Base-by-base conservation (phyloP, 371 early-diverging fungal genomes). In the Dinochytrium kinnereticum region DNA sequence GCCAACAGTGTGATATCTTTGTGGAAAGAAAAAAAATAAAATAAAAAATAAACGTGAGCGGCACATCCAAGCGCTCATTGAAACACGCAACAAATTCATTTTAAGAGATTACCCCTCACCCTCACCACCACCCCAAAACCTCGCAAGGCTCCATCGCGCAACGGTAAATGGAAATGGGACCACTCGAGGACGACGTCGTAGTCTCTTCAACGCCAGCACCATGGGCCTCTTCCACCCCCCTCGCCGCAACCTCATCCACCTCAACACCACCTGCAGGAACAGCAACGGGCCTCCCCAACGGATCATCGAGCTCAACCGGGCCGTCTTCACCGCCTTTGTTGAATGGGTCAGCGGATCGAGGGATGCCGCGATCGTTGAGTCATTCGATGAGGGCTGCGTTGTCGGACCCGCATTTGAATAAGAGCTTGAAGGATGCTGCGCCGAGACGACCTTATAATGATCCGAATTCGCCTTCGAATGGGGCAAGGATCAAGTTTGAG, bases 351-450 rank as follows among this genome's bases (percentile, higher is more conserved):
- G n/a, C n/a, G n/a, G n/a, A n/a, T 44, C 44, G 13, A 44, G 13
- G 13, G 44, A 44, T 44, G 44, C 68, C 44, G 68, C 50, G 57
- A 24, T 59, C 71, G 51, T 70, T 71, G 19, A 59, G 68, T 3
- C 31, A 69, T 2, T 72, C 73, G 1, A 69, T 76, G 65, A 59
- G 69, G 44, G 77, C 77, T 0, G 77, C 77, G 30, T 64, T 76
- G 1, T 57, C 34, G 36, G 77, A 76, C 44, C 77, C 77, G 5
- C 68, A 69, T 28, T 64, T 76, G 38, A 65, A 34, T 50, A 61
- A 59, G 40, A 73, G 71, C 21, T 50, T 77, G 28, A 59, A 77
- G 36, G 71, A 74, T 50, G 71, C 71, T 7, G 36, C 69, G 2
- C 71, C 74, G 26, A 64, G 53, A 37, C 59, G 73, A n/a, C 33